These are phyloP conservation scores for Penicillium crystallinum DNA, from an alignment of 495 filamentous ascomycete species.

Conservation along the genomic window DNA sequence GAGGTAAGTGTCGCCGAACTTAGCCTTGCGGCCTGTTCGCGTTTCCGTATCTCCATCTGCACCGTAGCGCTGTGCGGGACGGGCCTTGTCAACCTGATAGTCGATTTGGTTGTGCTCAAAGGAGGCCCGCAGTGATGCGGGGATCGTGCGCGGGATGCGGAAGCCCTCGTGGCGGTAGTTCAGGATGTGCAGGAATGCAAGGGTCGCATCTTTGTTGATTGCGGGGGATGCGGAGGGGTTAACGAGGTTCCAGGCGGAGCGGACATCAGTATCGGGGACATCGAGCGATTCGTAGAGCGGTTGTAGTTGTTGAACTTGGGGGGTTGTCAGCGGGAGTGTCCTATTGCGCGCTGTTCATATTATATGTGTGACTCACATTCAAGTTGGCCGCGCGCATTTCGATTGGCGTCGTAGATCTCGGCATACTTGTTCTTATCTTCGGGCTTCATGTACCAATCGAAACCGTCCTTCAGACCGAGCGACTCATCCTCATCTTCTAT, in stretches of 20 bases:
- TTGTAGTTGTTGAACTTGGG: constrained; percentile 67
- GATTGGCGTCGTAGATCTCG: constrained; percentile 87
- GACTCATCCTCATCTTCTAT: constrained; percentile 71
- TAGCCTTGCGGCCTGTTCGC: constrained; percentile 78
- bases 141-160: constrained; percentile 90
- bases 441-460: constrained; percentile 99
- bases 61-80: constrained; percentile 61
- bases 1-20: constrained; percentile 96
- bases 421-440: constrained; percentile 87
- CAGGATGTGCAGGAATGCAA: constrained; percentile 94
- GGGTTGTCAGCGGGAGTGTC: constrained; percentile 2
- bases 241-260: constrained; percentile 93
- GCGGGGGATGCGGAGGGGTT: constrained; percentile 74
- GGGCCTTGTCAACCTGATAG: constrained; percentile 78
- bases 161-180: constrained; percentile 92
- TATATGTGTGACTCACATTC: constrained; percentile 52
- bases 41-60: constrained; percentile 67
- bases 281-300: constrained; percentile 86
- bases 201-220: constrained; percentile 89
- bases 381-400: constrained; percentile 78
- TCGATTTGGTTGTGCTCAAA: constrained; percentile 95
- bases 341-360: background rate
- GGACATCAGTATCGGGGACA: constrained; percentile 91
- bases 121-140: constrained; percentile 77
- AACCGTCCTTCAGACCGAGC: constrained; percentile 84